Base-by-base conservation (phyloP, 2,329 filamentous ascomycete genomes). In the Ceratocystis huliohia region DNA sequence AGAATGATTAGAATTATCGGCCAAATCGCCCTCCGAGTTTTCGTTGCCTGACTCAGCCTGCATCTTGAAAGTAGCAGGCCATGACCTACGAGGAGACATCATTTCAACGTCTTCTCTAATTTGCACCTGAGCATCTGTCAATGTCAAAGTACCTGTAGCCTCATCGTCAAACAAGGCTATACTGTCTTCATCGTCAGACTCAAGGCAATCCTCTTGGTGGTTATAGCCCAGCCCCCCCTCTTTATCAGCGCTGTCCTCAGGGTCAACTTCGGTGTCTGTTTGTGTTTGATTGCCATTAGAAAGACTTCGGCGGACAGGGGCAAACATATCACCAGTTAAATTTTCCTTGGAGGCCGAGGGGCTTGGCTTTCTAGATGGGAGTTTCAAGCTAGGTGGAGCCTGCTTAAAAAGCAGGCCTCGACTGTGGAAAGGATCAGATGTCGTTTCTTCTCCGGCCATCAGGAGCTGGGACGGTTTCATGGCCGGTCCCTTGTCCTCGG, bases 391-490 rank as follows among this genome's bases (percentile, higher is more conserved):
- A 57, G 67, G 67, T 0, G 63, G 66, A n/a, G 57, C 65, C 30
- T 67, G 59, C 44, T 50, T 65, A 46, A 67, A 68, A n/a, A 65
- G 46, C 8, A 63, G 17, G 17, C 63, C 61, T 10, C 67, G 45
- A 15, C 63, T 56, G 2, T 59, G 57, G 44, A 63, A 65, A 3
- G 57, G 67, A 25, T 68, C 61, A 13, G 67, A 66, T 1, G 70
- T 69, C 1, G 70, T 69, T 1, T 71, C 64, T 17, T 74, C 68
- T 44, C 75, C 75, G 33, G 75, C 76, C 57, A 73, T 70, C 69
- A 78, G 73, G 25, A 79, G 72, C 69, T 73, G 68, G 2, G 76
- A 73, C 5, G 72, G 73, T 46, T 69, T 70, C 15, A 70, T 61
- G 4, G 59, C 57, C 7, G 37, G 33, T 1, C 30, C 30, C 46